phyloP scores from a whole-genome alignment of 169 alveolate species.

The Cryptosporidium meleagridis region DNA sequence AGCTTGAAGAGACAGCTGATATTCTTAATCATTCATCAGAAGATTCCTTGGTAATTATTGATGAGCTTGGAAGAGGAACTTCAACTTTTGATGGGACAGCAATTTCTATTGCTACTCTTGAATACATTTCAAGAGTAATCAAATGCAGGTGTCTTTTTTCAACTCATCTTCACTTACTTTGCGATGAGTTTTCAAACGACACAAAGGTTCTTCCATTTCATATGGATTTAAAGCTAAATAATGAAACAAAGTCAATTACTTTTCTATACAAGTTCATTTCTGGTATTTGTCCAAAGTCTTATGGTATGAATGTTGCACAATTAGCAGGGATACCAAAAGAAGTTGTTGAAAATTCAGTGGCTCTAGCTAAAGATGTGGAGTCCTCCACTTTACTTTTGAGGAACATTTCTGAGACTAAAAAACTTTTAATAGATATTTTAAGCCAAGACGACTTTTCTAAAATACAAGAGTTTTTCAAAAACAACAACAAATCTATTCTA shows the following conservation, averaged over 20 bases:
- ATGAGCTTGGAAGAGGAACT: slow-evolving; percentile 99
- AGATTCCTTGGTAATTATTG: slow-evolving; percentile 94
- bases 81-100: slow-evolving; percentile 99
- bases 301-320: slow-evolving; percentile 96
- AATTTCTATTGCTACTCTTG: slow-evolving; percentile 94
- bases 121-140: slow-evolving; percentile 81
- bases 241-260: slow-evolving; percentile 78
- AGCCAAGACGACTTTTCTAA: neutral
- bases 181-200: slow-evolving; percentile 80
- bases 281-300: slow-evolving; percentile 96
- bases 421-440: neutral
- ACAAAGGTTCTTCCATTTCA: slow-evolving; percentile 78
- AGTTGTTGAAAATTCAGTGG: slow-evolving; percentile 49
- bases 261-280: slow-evolving; percentile 92
- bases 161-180: slow-evolving; percentile 94
- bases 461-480: slow-evolving; percentile 28
- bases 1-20: slow-evolving; percentile 95
- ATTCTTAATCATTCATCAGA: slow-evolving; percentile 85
- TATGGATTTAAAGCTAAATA: slow-evolving; percentile 76
- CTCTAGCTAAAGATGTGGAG: slow-evolving; percentile 66
- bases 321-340: slow-evolving; percentile 92
- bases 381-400: slow-evolving; percentile 3
- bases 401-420: slow-evolving; percentile 16
- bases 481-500: neutral
- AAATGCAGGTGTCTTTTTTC: slow-evolving; percentile 94